Base-by-base conservation (phyloP, 208 protist genomes). In the Crithidia fasciculata region DNA sequence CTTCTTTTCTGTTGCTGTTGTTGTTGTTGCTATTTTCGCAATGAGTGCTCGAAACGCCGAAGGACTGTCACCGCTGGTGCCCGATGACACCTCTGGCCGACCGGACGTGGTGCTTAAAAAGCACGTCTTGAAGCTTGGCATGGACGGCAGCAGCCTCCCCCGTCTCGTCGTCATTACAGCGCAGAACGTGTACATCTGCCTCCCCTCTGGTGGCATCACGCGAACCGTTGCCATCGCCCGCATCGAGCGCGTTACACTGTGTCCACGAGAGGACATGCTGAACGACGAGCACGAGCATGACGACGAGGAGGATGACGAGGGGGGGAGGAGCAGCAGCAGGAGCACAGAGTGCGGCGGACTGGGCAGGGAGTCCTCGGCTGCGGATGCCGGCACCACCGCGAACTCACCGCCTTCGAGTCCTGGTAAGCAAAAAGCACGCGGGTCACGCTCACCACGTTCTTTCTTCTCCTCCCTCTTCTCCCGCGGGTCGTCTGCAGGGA, bases 181-280 rank as follows among this genome's bases (percentile, higher is more conserved):
- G 55, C 74, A 63, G 5, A 44, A 69, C 53, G 43, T 91, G 10
- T 83, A 83, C 62, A 71, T 91, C n/a, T 81, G 80, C 28, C 78
- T 88, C 9, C 73, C 69, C 3, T 59, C 74, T 16, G 83, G 81
- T n/a, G 83, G 81, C 52, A 72, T 88, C 61, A 91, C 86, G 5
- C 86, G 83, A 13, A 85, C 69, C 19, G 73, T 88, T 44, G 54
- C 54, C 5, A 64, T 86, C 50, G 13, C 62, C 2, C 71, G 70
- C 18, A 59, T 88, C 3, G 76, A 78, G 68, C 58, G 69, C 13
- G 55, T 85, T n/a, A 75, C 74, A 13, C 68, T 84, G 50, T 71
- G 80, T 39, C 62, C 58, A 3, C 68, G 61, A 36, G 68, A 70
- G 19, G 74, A 63, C 54, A 53, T 43, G 50, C 56, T 40, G 18